phyloP scores from a whole-genome alignment of 2,329 filamentous ascomycete species.

The Nemania sp. region DNA sequence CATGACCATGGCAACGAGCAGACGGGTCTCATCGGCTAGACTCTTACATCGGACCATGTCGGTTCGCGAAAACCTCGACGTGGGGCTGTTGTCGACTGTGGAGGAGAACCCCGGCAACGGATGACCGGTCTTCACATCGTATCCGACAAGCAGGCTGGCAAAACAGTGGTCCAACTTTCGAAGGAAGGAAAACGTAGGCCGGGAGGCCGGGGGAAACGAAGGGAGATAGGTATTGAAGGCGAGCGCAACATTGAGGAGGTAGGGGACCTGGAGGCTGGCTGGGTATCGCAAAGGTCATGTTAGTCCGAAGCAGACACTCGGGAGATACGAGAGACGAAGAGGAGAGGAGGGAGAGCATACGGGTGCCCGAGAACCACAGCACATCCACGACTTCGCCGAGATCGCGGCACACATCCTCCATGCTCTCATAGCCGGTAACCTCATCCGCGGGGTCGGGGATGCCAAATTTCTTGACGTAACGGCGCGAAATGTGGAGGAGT shows the following conservation, averaged over 20 bases:
- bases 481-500: conserved; percentile 58
- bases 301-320: neutral
- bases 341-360: conserved; percentile 56
- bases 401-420: conserved; percentile 74
- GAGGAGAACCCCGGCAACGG: conserved; percentile 68
- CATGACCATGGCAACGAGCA: conserved; percentile 72
- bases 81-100: conserved; percentile 49
- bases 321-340: neutral
- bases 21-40: conserved; percentile 75
- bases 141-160: conserved; percentile 70
- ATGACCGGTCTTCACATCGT: conserved; percentile 68
- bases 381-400: conserved; percentile 77
- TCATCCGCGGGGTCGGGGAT: conserved; percentile 51
- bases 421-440: conserved; percentile 59
- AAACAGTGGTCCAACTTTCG: conserved; percentile 85
- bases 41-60: conserved; percentile 89
- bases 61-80: conserved; percentile 72
- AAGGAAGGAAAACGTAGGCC: conserved; percentile 71
- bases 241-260: conserved; percentile 77
- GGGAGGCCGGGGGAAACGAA: conserved; percentile 70
- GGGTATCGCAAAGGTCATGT: neutral
- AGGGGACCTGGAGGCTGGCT: conserved; percentile 83
- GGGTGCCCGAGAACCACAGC: conserved; percentile 85
- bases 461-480: conserved; percentile 64
- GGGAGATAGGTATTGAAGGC: conserved; percentile 73